phyloP scores from a whole-genome alignment of 225 moss, liverwort and hornwort species.

The Physcomitrellopsis africana region DNA sequence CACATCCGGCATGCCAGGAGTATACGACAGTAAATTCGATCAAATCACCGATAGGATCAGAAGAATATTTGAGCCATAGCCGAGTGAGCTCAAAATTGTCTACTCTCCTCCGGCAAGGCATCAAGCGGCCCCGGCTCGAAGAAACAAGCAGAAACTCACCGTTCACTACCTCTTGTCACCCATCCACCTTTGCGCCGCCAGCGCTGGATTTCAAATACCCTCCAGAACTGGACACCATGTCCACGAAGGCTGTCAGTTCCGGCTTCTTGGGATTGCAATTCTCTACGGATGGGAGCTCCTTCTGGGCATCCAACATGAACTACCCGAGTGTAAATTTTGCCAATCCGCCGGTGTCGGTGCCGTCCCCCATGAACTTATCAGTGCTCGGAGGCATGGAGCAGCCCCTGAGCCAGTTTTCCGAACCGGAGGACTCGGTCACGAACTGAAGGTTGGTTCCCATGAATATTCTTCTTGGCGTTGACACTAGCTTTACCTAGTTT shows the following conservation, averaged over 20 bases:
- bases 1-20: constrained; percentile 75
- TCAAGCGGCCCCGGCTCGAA: constrained; percentile 30
- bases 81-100: constrained; percentile 12
- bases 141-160: constrained; percentile 17
- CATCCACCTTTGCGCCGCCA: neutral
- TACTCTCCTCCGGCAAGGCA: constrained; percentile 6
- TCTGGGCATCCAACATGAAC: constrained; percentile 30
- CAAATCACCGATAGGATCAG: constrained; percentile 18
- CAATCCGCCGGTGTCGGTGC: constrained; percentile 26
- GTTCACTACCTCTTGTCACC: constrained; percentile 25
- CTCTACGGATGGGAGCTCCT: neutral
- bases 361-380: constrained; percentile 19
- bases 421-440: neutral
- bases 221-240: constrained; percentile 4
- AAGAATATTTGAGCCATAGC: constrained; percentile 34
- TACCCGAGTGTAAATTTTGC: constrained; percentile 18
- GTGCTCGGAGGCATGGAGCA: constrained; percentile 23
- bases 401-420: constrained; percentile 1
- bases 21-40: constrained; percentile 24
- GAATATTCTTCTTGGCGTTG: constrained; percentile 9
- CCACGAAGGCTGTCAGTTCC: constrained; percentile 27
- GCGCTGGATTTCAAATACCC: constrained; percentile 26
- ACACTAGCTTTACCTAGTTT: neutral
- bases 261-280: constrained; percentile 11
- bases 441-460: neutral